Evolutionary conservation across 2,329 filamentous ascomycete species (phyloP), one percentile per base, ranked within the genome.

Genomic region (Helotiales sp.): DNA sequence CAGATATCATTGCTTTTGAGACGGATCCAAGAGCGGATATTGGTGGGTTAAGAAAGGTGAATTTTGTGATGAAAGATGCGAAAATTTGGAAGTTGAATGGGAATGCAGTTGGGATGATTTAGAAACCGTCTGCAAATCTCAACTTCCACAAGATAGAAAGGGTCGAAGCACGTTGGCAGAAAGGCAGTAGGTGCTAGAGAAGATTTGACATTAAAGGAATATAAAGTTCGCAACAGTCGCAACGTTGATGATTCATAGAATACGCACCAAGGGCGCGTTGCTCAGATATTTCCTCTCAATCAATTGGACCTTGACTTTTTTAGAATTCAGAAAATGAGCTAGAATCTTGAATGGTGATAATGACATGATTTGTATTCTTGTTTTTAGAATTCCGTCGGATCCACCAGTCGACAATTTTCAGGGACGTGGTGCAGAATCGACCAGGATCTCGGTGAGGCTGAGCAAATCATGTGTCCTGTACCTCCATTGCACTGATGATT

Each of bases 21-120:
- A 75, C 78, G 0, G 82, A 86, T 70, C 80, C 82, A 2, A 76
- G 77, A 28, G 68, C 76, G 22, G 82, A 85, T 63, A 40, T 74
- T 1, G 69, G 73, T 22, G 81, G 81, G 1, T 67, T 87, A 32
- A 79, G 84, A 61, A 80, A 78, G 65, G 82, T 87, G 0, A 78
- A 74, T 61, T 86, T 86, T 73, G 85, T 87, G 20, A 87, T 87
- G 84, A 87, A 87, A 73, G 85, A 87, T 71, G 85, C 79, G 0
- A 79, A 72, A 58, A 77, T 86, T 8, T 86, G 83, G 79, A 86
- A 85, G 45, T 3, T 28, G 22, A 43, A 63, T 40, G 61, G 61
- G n/a, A n/a, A 6, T 13, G 61, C 49, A 10, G 24, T 63, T 28
- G 61, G 49, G 22, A 45, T 55, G 47, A 10, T 45, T 7, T 63